phyloP scores from a whole-genome alignment of 805 yeast species.

The Pichia cephalocereana region DNA sequence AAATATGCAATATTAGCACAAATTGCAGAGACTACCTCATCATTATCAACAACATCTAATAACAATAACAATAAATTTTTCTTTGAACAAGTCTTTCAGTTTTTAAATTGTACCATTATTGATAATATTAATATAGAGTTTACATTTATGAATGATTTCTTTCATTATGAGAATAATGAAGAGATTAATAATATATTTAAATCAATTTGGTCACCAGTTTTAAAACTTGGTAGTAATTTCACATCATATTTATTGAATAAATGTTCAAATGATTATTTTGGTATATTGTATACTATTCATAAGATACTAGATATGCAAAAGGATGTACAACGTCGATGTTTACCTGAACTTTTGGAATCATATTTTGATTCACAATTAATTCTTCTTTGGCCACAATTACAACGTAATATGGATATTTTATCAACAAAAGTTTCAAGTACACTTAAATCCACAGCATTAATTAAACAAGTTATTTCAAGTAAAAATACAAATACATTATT shows the following conservation, averaged over 20 bases:
- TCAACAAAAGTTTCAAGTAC: slow-evolving; percentile 59
- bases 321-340: slow-evolving; percentile 57
- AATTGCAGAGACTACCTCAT: slow-evolving; percentile 56
- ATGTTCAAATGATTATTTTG: slow-evolving; percentile 55
- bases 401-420: slow-evolving; percentile 64
- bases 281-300: slow-evolving; percentile 67
- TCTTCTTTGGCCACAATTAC: slow-evolving; percentile 80
- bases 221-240: slow-evolving; percentile 39
- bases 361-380: slow-evolving; percentile 59
- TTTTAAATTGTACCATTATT: slow-evolving; percentile 60
- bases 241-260: slow-evolving; percentile 31
- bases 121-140: slow-evolving; percentile 77
- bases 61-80: slow-evolving; percentile 43
- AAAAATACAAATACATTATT: slow-evolving; percentile 19
- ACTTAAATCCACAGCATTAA: slow-evolving; percentile 30
- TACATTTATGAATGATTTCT: slow-evolving; percentile 63
- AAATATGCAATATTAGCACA: slow-evolving; percentile 69
- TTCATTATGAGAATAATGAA: slow-evolving; percentile 35
- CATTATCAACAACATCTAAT: slow-evolving; percentile 21
- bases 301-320: slow-evolving; percentile 56
- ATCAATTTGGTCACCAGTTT: slow-evolving; percentile 45
- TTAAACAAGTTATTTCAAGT: slow-evolving; percentile 15
- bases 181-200: slow-evolving; percentile 37
- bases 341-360: slow-evolving; percentile 57
- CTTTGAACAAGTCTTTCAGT: slow-evolving; percentile 66